Percentiles rank a stretch among this genome's conserved stretches.
Conservation (phyloP, 2,329 filamentous ascomycete species). For the Diplodia seriata region DNA sequence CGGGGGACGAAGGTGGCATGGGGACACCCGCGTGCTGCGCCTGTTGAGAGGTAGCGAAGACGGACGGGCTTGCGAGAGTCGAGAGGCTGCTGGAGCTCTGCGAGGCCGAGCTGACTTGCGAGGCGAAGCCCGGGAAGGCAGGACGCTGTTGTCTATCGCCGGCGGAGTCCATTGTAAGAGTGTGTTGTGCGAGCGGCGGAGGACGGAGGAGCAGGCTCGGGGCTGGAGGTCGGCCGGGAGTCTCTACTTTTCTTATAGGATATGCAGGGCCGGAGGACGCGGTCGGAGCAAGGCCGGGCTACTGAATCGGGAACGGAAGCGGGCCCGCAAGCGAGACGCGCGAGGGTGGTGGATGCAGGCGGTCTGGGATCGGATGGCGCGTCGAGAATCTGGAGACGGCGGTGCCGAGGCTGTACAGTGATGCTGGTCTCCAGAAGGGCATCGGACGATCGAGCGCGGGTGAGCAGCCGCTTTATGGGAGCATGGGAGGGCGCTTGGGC, state of each 20-base stretch:
- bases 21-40: slow-evolving; percentile 28
- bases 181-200: neutral
- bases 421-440: neutral
- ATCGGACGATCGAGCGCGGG: slow-evolving; percentile 27
- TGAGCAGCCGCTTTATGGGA: slow-evolving; percentile 24
- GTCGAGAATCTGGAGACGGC: slow-evolving; percentile 19
- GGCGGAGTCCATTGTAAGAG: slow-evolving; percentile 24
- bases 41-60: slow-evolving; percentile 32
- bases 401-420: slow-evolving; percentile 9
- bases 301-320: slow-evolving; percentile 28
- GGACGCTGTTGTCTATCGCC: slow-evolving; percentile 32
- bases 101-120: slow-evolving; percentile 42
- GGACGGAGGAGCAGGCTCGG: slow-evolving; percentile 1
- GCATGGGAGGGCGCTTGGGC: slow-evolving; percentile 9
- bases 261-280: slow-evolving; percentile 10
- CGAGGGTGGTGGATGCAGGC: slow-evolving; percentile 19
- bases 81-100: slow-evolving; percentile 53
- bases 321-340: slow-evolving; percentile 23
- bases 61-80: slow-evolving; percentile 41
- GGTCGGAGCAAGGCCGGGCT: slow-evolving; percentile 14
- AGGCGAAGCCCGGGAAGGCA: slow-evolving; percentile 31
- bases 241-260: slow-evolving; percentile 24
- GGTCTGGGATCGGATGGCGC: slow-evolving; percentile 10
- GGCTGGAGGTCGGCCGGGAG: neutral
- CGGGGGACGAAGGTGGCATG: slow-evolving; percentile 44